A percentile compares a stretch with the other conserved stretches of the same genome.
These are phyloP conservation scores for Biscutella laevigata DNA, from an alignment of 441 rosid genomes.

Conservation along the genomic window DNA sequence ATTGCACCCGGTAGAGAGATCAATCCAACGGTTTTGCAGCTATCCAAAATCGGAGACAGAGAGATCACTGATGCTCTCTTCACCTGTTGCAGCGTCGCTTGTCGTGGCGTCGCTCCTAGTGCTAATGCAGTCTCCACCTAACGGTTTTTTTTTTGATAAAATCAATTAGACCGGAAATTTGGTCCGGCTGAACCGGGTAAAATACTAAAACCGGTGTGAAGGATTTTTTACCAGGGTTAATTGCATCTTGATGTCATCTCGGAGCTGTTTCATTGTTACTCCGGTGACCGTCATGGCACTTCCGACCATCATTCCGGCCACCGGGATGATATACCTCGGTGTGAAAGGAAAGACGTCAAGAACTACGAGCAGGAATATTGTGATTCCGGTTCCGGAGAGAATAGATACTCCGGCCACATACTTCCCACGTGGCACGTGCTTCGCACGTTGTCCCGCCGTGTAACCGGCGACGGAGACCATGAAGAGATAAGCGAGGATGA, in stretches of 20 bases:
- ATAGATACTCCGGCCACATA: conserved; percentile 74
- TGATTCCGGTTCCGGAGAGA: conserved; percentile 54
- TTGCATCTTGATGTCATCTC: conserved; percentile 74
- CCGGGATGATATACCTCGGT: conserved; percentile 77
- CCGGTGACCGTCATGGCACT: conserved; percentile 86
- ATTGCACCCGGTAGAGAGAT: conserved; percentile 86
- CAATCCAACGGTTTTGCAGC: conserved; percentile 81
- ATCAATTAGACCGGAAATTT: not conserved
- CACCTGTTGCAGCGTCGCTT: conserved; percentile 63
- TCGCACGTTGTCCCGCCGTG: conserved; percentile 80
- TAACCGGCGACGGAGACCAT: conserved; percentile 81
- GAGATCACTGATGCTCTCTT: conserved; percentile 68
- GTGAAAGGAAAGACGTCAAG: conserved; percentile 81
- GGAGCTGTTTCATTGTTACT: conserved; percentile 77
- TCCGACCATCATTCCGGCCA: conserved; percentile 93
- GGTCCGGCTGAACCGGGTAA: not conserved
- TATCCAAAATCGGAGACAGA: conserved; percentile 78
- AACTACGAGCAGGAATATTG: conserved; percentile 58
- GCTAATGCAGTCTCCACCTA: conserved; percentile 92
- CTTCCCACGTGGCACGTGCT: conserved; percentile 65
- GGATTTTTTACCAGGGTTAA: conserved; percentile 36
- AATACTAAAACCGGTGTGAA: not conserved
- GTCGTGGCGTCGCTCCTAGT: conserved; percentile 75
- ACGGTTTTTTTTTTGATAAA: not conserved
- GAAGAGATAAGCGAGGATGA: conserved; percentile 72